phyloP scores from a whole-genome alignment of 768 basidiomycete genomes.

The Suillus paluster region DNA sequence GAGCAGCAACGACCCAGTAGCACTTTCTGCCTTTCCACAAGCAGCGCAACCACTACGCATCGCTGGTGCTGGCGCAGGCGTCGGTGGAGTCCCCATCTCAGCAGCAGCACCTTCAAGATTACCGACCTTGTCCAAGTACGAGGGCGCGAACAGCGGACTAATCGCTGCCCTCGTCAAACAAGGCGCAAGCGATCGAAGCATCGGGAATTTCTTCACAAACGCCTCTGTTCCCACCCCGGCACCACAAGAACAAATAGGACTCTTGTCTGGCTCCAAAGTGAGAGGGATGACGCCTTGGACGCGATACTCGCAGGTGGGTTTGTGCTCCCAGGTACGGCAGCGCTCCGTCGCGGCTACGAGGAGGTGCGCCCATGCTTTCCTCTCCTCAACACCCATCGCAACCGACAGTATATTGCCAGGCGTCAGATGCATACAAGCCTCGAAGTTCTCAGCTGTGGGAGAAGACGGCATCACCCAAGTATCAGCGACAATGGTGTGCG shows the following conservation, averaged over 20 bases:
- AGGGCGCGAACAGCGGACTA: conserved; percentile 55
- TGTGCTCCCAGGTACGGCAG: conserved; percentile 57
- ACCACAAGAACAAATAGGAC: too few relatives aligned
- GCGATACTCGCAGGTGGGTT: conserved; percentile 51
- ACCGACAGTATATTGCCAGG: conserved; percentile 16
- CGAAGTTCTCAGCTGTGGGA: not conserved
- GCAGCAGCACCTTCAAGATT: not conserved
- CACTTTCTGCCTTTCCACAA: too few relatives aligned
- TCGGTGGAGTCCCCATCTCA: not conserved
- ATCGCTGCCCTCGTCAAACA: too few relatives aligned
- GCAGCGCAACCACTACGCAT: too few relatives aligned
- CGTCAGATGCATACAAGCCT: not conserved
- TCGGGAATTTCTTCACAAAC: conserved; percentile 43
- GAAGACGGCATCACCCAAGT: too few relatives aligned
- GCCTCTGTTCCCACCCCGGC: conserved; percentile 48
- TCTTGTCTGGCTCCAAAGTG: conserved; percentile 38
- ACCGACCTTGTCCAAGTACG: conserved; percentile 49
- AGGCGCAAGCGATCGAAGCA: conserved; percentile 35
- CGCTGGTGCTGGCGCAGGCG: too few relatives aligned
- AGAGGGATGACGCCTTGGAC: conserved; percentile 41
- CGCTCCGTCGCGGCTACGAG: conserved; percentile 56
- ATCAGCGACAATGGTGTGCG: too few relatives aligned
- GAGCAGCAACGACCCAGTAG: too few relatives aligned
- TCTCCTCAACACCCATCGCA: conserved; percentile 36
- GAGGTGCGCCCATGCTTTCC: conserved; percentile 53